These are phyloP conservation scores for Claviceps sp. DNA, from an alignment of 2,329 filamentous ascomycete genomes.

Conservation along the genomic window DNA sequence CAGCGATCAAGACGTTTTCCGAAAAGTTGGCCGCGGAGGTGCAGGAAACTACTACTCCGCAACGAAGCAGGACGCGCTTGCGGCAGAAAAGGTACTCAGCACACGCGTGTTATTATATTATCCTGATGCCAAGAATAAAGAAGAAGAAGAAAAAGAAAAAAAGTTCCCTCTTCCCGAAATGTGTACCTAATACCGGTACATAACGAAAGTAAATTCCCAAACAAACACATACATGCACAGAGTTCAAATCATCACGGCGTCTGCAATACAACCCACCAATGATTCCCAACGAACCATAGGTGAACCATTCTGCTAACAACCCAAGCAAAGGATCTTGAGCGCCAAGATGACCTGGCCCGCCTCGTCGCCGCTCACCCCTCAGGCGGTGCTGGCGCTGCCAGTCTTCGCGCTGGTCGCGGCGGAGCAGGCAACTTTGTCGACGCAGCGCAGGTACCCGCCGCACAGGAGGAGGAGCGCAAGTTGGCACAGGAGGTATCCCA, in stretches of 20 bases:
- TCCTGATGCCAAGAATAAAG: neutral
- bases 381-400: neutral
- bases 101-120: neutral
- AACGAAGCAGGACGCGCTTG: slow-evolving; percentile 34
- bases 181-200: neutral
- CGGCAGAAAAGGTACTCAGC: slow-evolving; percentile 4
- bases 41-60: slow-evolving; percentile 49
- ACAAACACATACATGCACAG: neutral
- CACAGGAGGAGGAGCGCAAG: slow-evolving; percentile 19
- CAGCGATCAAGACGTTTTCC: slow-evolving; percentile 27
- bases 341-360: slow-evolving; percentile 16
- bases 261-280: neutral
- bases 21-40: slow-evolving; percentile 45
- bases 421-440: slow-evolving; percentile 48
- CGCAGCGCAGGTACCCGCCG: slow-evolving; percentile 18
- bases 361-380: slow-evolving; percentile 6
- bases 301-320: neutral
- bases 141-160: neutral
- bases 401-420: slow-evolving; percentile 14
- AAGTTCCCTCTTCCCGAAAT: neutral
- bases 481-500: slow-evolving; percentile 21
- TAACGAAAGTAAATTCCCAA: neutral
- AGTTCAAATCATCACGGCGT: neutral
- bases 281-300: no score
- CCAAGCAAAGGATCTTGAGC: slow-evolving; percentile 23